phyloP scores from a whole-genome alignment of 176 grass and related monocot species.

The Cenchrus purpureus region DNA sequence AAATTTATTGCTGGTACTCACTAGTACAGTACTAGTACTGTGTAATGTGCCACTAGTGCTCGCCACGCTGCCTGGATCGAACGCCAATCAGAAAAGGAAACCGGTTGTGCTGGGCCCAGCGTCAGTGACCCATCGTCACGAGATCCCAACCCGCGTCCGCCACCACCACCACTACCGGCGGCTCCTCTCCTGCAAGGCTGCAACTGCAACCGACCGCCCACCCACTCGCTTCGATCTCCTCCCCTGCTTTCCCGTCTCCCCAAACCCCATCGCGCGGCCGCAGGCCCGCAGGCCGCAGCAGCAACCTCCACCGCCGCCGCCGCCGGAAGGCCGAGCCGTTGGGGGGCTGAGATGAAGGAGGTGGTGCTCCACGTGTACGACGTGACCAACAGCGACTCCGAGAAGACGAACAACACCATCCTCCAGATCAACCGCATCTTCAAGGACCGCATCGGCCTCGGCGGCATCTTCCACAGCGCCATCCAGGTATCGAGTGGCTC shows the following conservation, averaged over 20 bases:
- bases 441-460: slow-evolving; percentile 99
- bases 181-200: background rate
- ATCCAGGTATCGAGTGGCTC: slow-evolving; percentile 61
- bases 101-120: background rate
- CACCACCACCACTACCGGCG: no score
- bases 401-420: slow-evolving; percentile 99
- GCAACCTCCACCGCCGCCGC: background rate
- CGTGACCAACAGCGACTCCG: slow-evolving; percentile 92
- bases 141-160: background rate
- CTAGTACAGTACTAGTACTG: background rate
- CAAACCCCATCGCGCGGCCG: background rate
- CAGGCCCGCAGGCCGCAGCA: background rate
- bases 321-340: background rate
- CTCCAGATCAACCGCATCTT: slow-evolving; percentile 99
- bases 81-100: background rate
- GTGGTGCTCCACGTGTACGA: slow-evolving; percentile 98
- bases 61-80: background rate
- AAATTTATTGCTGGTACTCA: no score
- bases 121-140: background rate
- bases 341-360: slow-evolving; percentile 68
- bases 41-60: background rate
- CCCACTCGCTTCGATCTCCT: slow-evolving; percentile 30
- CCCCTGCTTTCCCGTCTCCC: slow-evolving; percentile 29
- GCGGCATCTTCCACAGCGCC: slow-evolving; percentile 99
- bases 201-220: slow-evolving; percentile 33